A percentile compares a stretch with the other conserved stretches of the same genome.
phyloP scores from a whole-genome alignment of 768 basidiomycete species.

The Agrocybe praecox region DNA sequence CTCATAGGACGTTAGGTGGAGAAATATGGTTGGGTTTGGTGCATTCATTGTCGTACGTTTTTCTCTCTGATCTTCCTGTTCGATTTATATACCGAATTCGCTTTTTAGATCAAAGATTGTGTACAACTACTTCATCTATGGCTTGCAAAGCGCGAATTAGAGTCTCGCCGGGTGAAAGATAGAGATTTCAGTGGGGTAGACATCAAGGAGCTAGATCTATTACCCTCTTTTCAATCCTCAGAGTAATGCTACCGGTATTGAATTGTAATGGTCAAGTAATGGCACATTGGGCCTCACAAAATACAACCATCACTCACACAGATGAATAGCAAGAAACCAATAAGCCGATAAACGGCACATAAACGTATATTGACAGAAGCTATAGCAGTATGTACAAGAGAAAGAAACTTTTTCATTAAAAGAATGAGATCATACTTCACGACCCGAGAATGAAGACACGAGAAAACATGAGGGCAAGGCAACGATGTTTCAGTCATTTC shows the following conservation, averaged over 20 bases:
- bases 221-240: conserved; percentile 28
- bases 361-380: conserved; percentile 21
- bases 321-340: background rate
- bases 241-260: background rate
- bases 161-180: conserved; percentile 67
- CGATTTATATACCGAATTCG: background rate
- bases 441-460: background rate
- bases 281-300: too few species aligned
- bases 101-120: conserved; percentile 63
- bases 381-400: conserved; percentile 17
- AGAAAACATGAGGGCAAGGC: background rate
- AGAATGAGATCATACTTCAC: conserved; percentile 1
- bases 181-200: conserved; percentile 79
- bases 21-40: conserved; percentile 70
- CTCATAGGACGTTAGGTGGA: conserved; percentile 43
- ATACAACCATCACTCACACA: background rate
- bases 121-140: conserved; percentile 68
- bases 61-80: background rate
- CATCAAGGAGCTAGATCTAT: conserved; percentile 62
- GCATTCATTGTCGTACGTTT: conserved; percentile 63
- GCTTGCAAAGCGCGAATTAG: conserved; percentile 71
- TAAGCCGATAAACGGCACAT: conserved; percentile 20
- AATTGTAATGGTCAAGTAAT: too few species aligned
- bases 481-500: conserved; percentile 18
- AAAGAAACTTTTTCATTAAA: conserved; percentile 2